These are phyloP conservation scores for Mycosphaerella sp. DNA, from an alignment of 2,329 filamentous ascomycete species.

Conservation along the genomic window DNA sequence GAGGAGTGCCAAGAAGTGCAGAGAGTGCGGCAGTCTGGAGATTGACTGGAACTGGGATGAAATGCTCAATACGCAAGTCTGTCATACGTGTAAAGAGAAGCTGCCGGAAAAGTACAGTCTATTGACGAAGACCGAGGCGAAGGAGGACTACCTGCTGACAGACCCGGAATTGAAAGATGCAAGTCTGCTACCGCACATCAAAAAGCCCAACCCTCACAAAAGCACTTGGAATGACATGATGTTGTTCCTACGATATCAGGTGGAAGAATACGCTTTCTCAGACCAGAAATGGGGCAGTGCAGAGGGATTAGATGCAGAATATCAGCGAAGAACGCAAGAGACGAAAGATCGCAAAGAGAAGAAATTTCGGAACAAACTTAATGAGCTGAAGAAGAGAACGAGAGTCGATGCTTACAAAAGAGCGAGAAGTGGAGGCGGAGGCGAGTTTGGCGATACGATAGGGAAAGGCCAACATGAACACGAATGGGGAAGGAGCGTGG, in stretches of 20 bases:
- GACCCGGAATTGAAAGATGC: constrained; percentile 90
- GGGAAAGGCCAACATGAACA: constrained; percentile 71
- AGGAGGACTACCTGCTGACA: constrained; percentile 90
- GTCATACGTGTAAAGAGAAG: constrained; percentile 80
- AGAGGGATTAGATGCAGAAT: constrained; percentile 82
- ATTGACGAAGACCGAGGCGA: constrained; percentile 92
- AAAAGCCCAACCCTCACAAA: constrained; percentile 90
- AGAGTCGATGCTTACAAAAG: constrained; percentile 82
- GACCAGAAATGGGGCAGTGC: constrained; percentile 82
- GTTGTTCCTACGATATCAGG: constrained; percentile 86
- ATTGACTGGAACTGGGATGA: constrained; percentile 96
- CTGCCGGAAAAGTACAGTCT: constrained; percentile 88
- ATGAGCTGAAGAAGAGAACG: constrained; percentile 88
- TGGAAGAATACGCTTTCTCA: constrained; percentile 85
- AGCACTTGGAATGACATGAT: constrained; percentile 98
- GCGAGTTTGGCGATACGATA: constrained; percentile 70
- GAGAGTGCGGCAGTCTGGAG: constrained; percentile 75
- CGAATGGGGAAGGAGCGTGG: constrained; percentile 64
- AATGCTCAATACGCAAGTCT: constrained; percentile 68
- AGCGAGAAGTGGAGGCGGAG: constrained; percentile 51
- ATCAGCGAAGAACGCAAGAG: constrained; percentile 68
- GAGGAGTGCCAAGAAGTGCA: constrained; percentile 60
- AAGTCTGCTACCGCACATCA: constrained; percentile 78
- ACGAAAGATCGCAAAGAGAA: constrained; percentile 82
- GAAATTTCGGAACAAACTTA: constrained; percentile 83